Evolutionary conservation across 176 grass and related monocot species (phyloP).

Genomic region (Triticum monococcum): DNA sequence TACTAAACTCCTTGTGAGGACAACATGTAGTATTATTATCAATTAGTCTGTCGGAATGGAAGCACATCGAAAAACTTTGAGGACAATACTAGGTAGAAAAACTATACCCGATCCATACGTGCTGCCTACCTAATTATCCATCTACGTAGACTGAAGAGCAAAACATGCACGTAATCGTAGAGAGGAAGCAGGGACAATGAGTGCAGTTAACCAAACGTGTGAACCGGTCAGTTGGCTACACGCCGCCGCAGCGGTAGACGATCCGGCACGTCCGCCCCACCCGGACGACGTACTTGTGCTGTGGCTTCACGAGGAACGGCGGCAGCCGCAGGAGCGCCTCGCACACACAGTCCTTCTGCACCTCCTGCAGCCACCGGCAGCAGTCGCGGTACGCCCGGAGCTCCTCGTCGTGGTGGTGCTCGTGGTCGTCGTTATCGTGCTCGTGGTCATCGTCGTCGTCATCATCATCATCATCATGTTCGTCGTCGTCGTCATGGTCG

Average conservation of each 20-base stretch:
- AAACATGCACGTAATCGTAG: constrained; percentile 18
- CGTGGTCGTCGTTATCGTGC: neutral
- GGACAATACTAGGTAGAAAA: constrained; percentile 26
- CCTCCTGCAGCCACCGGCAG: constrained; percentile 78
- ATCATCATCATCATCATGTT: neutral
- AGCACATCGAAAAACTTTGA: constrained; percentile 13
- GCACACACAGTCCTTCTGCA: constrained; percentile 82
- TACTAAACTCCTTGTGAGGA: neutral
- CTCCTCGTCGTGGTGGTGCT: constrained; percentile 44
- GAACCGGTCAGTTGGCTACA: constrained; percentile 27
- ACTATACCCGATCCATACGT: neutral
- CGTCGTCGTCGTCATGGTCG: constrained; percentile 20
- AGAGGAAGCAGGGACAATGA: constrained; percentile 2
- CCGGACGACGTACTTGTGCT: constrained; percentile 67
- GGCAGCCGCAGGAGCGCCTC: constrained; percentile 69
- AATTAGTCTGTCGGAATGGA: constrained; percentile 4
- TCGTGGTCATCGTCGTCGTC: neutral
- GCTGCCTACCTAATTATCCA: constrained; percentile 20
- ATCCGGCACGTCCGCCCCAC: constrained; percentile 59
- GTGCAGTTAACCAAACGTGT: neutral
- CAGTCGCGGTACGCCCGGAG: constrained; percentile 60
- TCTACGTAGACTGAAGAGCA: constrained; percentile 33
- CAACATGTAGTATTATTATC: constrained; percentile 15
- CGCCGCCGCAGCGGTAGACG: constrained; percentile 60
- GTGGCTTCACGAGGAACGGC: constrained; percentile 68